A percentile compares a stretch with the other conserved stretches of the same genome.
phyloP scores from a whole-genome alignment of 176 grass and related monocot species.

The Thinopyrum elongatum region DNA sequence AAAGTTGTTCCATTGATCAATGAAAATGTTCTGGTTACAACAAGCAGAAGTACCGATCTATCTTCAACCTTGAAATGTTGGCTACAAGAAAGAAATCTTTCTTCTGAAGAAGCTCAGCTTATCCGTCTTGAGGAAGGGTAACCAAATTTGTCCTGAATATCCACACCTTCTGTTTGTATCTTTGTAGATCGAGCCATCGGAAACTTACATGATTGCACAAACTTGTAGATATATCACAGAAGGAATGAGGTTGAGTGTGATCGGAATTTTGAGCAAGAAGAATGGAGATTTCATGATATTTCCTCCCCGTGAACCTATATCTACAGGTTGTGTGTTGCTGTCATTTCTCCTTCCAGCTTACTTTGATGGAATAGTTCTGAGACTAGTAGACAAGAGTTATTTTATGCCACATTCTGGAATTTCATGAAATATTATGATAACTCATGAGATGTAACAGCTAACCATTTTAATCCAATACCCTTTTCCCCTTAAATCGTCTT shows the following conservation, averaged over 20 bases:
- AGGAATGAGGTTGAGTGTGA: constrained; percentile 71
- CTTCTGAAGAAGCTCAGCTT: constrained; percentile 58
- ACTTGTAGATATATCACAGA: constrained; percentile 69
- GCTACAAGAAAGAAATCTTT: constrained; percentile 81
- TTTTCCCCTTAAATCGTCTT: constrained; percentile 23
- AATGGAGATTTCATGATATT: constrained; percentile 57
- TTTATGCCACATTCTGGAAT: constrained; percentile 47
- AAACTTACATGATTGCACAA: constrained; percentile 24
- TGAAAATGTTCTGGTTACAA: constrained; percentile 74
- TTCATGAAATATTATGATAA: constrained; percentile 32
- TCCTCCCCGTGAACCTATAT: constrained; percentile 66
- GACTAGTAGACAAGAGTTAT: constrained; percentile 42
- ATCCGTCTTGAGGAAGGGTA: constrained; percentile 93
- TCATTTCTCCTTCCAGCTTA: constrained; percentile 81
- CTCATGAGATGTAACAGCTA: constrained; percentile 40
- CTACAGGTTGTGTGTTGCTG: constrained; percentile 59
- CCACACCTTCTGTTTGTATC: background rate
- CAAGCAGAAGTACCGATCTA: constrained; percentile 62
- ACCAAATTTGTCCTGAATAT: constrained; percentile 12
- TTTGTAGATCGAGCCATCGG: background rate
- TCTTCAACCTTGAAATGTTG: constrained; percentile 88
- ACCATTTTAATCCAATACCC: constrained; percentile 22
- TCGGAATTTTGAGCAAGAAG: constrained; percentile 86
- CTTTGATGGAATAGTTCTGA: constrained; percentile 76
- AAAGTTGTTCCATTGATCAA: constrained; percentile 78